These are phyloP conservation scores for Camellia sinensis DNA, from an alignment of 148 eudicot species.

Conservation along the genomic window DNA sequence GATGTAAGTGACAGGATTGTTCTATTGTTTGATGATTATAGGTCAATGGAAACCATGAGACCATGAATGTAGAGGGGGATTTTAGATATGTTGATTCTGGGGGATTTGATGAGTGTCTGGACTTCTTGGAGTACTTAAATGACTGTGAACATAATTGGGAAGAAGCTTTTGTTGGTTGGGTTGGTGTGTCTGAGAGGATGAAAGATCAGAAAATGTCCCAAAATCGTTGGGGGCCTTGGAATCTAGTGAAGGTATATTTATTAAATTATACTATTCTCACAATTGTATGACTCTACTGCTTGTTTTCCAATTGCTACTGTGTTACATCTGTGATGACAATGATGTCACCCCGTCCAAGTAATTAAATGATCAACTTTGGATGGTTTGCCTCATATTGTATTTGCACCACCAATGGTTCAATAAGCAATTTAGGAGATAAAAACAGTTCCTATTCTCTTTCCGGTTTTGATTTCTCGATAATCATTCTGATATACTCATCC, in stretches of 20 bases:
- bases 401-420: neutral
- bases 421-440: conserved; percentile 4
- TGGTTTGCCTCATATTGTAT: neutral
- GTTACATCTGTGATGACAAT: neutral
- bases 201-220: conserved; percentile 52
- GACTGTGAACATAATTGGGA: conserved; percentile 78
- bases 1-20: neutral
- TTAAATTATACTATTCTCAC: neutral
- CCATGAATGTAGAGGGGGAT: conserved; percentile 92
- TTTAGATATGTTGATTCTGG: conserved; percentile 87
- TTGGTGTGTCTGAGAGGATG: conserved; percentile 51
- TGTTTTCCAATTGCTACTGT: neutral
- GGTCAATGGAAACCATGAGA: conserved; percentile 99
- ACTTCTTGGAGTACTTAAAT: conserved; percentile 74
- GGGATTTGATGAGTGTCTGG: conserved; percentile 81
- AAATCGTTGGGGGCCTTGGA: conserved; percentile 78
- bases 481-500: conserved; percentile 28
- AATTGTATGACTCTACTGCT: conserved; percentile 2
- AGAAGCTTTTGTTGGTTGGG: conserved; percentile 75
- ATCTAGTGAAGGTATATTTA: conserved; percentile 71
- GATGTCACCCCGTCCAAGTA: neutral
- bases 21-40: conserved; percentile 20
- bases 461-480: neutral
- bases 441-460: neutral
- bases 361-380: neutral